phyloP scores from a whole-genome alignment of 306 rosid genomes.

The Begonia loranthoides region DNA sequence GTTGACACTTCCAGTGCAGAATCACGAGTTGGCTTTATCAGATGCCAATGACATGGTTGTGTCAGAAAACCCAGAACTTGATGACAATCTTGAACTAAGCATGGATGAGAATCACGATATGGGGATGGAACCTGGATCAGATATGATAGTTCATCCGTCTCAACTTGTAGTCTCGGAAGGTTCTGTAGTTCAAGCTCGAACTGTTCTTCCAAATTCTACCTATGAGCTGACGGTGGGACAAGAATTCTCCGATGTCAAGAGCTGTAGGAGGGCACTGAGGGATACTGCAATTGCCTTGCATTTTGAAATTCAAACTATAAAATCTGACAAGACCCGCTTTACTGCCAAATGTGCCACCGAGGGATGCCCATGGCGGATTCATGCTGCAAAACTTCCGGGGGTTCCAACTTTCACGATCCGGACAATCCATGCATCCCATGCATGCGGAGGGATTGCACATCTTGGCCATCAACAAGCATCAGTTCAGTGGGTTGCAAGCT shows the following conservation, averaged over 20 bases:
- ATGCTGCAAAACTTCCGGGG: conserved; percentile 43
- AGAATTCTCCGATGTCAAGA: conserved; percentile 41
- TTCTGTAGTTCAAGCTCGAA: conserved; percentile 27
- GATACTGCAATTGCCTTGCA: conserved; percentile 43
- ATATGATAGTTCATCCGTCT: conserved; percentile 16
- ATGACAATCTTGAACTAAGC: conserved; percentile 22
- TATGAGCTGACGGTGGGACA: conserved; percentile 34
- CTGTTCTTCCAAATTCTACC: conserved; percentile 6
- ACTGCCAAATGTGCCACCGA: conserved; percentile 38
- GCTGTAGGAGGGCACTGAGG: conserved; percentile 48
- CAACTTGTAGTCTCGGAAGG: conserved; percentile 9
- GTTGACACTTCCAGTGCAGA: conserved; percentile 35
- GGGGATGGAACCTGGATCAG: conserved; percentile 15
- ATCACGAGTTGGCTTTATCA: conserved; percentile 25
- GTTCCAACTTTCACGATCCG: conserved; percentile 39
- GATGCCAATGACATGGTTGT: conserved; percentile 25
- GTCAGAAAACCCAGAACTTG: conserved; percentile 23
- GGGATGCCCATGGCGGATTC: conserved; percentile 53
- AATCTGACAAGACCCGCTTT: conserved; percentile 45
- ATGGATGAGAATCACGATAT: conserved; percentile 30
- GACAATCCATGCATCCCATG: conserved; percentile 33
- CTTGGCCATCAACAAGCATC: conserved; percentile 51
- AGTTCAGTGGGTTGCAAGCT: conserved; percentile 43
- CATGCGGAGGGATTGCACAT: conserved; percentile 36
- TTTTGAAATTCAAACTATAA: conserved; percentile 36